phyloP scores from a whole-genome alignment of 1,284 basidiomycete genomes.

The Puccinia brachypodii region DNA sequence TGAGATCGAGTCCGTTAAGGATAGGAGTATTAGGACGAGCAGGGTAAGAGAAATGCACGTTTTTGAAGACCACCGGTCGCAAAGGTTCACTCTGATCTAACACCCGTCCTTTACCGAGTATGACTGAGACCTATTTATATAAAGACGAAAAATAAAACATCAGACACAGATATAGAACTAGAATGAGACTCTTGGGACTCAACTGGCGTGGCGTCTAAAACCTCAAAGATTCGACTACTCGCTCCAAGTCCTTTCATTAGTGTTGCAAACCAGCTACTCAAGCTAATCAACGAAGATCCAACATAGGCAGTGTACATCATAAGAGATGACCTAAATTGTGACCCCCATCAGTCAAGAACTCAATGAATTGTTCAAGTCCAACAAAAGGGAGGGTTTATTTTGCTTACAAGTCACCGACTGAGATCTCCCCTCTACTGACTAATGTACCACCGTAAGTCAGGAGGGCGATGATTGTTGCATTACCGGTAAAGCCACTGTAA shows the following conservation, averaged over 20 bases:
- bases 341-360: neutral
- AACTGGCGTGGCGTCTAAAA: constrained; percentile 67
- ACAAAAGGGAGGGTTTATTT: neutral
- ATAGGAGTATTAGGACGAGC: constrained; percentile 74
- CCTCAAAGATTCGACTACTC: constrained; percentile 85
- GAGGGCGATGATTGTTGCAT: constrained; percentile 82
- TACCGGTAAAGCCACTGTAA: constrained; percentile 89
- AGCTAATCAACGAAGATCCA: constrained; percentile 62
- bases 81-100: constrained; percentile 57
- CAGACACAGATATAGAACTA: constrained; percentile 48
- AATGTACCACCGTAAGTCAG: constrained; percentile 92
- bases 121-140: constrained; percentile 66
- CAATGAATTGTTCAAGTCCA: neutral
- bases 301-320: constrained; percentile 91
- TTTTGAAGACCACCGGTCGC: constrained; percentile 73
- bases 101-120: constrained; percentile 60
- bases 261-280: constrained; percentile 59
- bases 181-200: constrained; percentile 35
- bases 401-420: constrained; percentile 79
- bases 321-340: constrained; percentile 62
- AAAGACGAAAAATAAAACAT: constrained; percentile 68
- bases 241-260: constrained; percentile 78
- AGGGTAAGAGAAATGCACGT: constrained; percentile 82
- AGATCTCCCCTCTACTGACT: constrained; percentile 80
- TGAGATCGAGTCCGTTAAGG: constrained; percentile 73